Base-by-base conservation (phyloP, 495 filamentous ascomycete genomes). In the Lasiosphaeria miniovina region DNA sequence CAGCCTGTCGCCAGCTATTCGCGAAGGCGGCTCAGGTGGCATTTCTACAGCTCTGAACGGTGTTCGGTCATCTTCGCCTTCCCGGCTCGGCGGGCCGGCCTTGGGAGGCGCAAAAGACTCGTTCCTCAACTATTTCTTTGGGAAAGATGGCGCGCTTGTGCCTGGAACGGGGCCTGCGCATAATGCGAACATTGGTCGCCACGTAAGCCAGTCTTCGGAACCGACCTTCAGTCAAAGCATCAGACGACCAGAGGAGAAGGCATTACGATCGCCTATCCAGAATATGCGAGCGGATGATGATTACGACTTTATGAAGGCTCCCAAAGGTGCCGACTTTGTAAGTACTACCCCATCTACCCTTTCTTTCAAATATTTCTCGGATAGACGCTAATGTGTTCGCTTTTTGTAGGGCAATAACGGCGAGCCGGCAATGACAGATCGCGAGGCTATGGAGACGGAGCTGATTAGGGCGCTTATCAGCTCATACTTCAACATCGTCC, bases 51-150 rank as follows among this genome's bases (percentile, higher is more conserved):
- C 84, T 7, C 69, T 93, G 63, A 94, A 93, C 66, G 88, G 89
- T 10, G 67, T 65, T 43, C 82, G 89, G 43, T 78, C 86, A 17
- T 74, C 75, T 52, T 87, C 89, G 31, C 88, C 89, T 33, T 77
- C 83, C 8, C 78, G 79, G 57, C 86, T 86, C 52, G 78, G 79
- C 66, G 70, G 69, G 12, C 80, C 79, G 57, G 68, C 69, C 3
- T 38, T 71, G 61, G 81, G 80, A 34, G 71, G 65, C 51, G 77
- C 81, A 46, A 85, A 87, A 45, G 95, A 98, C 75, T 93, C 91
- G 0, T 98, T 98, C 77, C 73, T 98, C 55, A 97, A 93, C 71
- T 98, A 98, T 71, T 98, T 98, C 77, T 98, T 98, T 67, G 92
- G 94, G 53, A 96, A 98, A 64, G 93, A 98, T 62, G 90, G 90